Conservation (phyloP, 2,329 filamentous ascomycete species). For the Zelopaecilomyces penicillatus region DNA sequence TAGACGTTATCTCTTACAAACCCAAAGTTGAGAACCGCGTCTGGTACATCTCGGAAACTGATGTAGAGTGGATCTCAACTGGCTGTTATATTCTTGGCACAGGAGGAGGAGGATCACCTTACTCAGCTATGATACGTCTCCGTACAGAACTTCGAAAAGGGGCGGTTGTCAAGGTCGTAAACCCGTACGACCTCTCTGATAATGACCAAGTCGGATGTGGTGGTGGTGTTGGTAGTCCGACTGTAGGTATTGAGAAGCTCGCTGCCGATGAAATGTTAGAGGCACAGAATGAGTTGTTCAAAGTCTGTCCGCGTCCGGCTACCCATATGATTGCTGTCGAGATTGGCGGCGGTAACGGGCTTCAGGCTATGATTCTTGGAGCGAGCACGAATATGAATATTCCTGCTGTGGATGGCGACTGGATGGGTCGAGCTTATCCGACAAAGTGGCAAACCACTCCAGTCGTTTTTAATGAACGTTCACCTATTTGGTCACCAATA, state of each 20-base stretch:
- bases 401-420: slow-evolving; percentile 45
- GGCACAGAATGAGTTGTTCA: slow-evolving; percentile 44
- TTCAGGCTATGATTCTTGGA: slow-evolving; percentile 49
- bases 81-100: slow-evolving; percentile 56
- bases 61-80: slow-evolving; percentile 47
- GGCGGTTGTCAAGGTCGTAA: slow-evolving; percentile 42
- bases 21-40: slow-evolving; percentile 41
- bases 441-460: slow-evolving; percentile 48
- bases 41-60: slow-evolving; percentile 51
- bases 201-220: slow-evolving; percentile 46
- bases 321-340: slow-evolving; percentile 55
- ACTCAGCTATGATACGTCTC: slow-evolving; percentile 42
- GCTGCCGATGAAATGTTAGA: slow-evolving; percentile 47
- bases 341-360: slow-evolving; percentile 59
- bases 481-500: slow-evolving; percentile 36
- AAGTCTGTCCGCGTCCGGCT: slow-evolving; percentile 35
- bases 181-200: slow-evolving; percentile 39
- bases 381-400: slow-evolving; percentile 43
- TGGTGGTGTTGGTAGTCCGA: slow-evolving; percentile 51
- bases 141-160: slow-evolving; percentile 42
- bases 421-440: slow-evolving; percentile 49
- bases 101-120: slow-evolving; percentile 50
- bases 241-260: slow-evolving; percentile 52
- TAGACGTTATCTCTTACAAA: slow-evolving; percentile 34
- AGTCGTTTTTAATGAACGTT: slow-evolving; percentile 40